These are phyloP conservation scores for Cercospora beticola DNA, from an alignment of 2,329 filamentous ascomycete species.

Conservation along the genomic window DNA sequence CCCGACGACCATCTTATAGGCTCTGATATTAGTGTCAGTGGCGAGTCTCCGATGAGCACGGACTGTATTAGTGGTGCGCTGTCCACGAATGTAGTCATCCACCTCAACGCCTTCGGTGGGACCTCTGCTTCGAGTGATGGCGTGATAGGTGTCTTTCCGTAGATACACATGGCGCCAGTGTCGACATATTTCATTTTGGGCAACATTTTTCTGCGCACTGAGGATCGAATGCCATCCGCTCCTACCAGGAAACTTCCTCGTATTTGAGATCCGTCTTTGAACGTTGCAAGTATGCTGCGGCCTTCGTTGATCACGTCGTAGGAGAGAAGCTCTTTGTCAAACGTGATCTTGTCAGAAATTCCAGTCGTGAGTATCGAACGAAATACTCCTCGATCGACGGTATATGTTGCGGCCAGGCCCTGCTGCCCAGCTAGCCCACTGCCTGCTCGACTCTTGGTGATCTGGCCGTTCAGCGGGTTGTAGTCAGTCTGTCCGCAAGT, in stretches of 20 bases:
- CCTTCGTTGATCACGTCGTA: background rate
- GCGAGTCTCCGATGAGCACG: constrained; percentile 21
- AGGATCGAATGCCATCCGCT: background rate
- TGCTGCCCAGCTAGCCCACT: background rate
- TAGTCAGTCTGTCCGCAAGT: background rate
- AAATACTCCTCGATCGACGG: background rate
- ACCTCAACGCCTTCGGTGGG: constrained; percentile 19
- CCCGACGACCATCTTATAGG: background rate
- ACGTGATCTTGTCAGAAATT: background rate
- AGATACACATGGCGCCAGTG: background rate
- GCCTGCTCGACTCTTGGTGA: background rate
- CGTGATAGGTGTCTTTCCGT: background rate
- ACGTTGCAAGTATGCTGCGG: background rate
- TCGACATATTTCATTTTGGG: background rate
- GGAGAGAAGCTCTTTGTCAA: background rate
- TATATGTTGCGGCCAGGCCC: background rate
- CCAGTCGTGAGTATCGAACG: background rate
- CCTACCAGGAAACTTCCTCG: background rate
- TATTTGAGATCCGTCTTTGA: background rate
- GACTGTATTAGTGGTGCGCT: constrained; percentile 24
- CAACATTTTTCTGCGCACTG: background rate
- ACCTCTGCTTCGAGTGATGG: constrained; percentile 4
- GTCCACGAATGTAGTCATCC: constrained; percentile 24
- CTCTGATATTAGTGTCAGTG: background rate
- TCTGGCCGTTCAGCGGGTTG: background rate